Evolutionary conservation across 331 rosid species (phyloP).

Genomic region (Malus hybrid): DNA sequence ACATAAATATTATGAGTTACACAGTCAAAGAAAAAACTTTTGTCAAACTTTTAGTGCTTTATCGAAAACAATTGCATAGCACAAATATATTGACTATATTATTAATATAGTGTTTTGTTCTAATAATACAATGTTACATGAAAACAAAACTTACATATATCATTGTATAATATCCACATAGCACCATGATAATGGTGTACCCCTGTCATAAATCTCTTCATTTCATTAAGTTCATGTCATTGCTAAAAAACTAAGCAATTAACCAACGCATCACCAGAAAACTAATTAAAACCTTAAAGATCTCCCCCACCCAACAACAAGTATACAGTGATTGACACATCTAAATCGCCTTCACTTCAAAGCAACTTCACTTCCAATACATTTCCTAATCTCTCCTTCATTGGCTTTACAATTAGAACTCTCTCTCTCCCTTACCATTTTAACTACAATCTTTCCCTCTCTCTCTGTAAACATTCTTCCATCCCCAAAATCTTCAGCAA

Average conservation of each 20-base stretch:
- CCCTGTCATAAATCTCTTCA: too few species aligned
- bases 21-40: too few species aligned
- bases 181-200: too few species aligned
- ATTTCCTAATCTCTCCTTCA: slow-evolving; percentile 6
- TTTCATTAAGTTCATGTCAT: too few species aligned
- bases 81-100: too few species aligned
- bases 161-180: too few species aligned
- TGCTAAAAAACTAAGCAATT: background rate
- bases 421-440: background rate
- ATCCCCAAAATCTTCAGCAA: slow-evolving; percentile 7
- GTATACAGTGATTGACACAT: slow-evolving; percentile 7
- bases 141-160: too few species aligned
- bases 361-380: slow-evolving; percentile 22
- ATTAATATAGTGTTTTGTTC: too few species aligned
- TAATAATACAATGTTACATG: too few species aligned
- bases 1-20: too few species aligned
- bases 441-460: background rate
- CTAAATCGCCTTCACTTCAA: slow-evolving; percentile 10
- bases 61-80: too few species aligned
- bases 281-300: background rate
- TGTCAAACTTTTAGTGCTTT: too few species aligned
- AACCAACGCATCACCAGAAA: background rate
- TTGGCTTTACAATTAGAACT: background rate
- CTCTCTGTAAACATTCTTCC: background rate
- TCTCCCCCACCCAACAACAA: slow-evolving; percentile 20